Percentiles rank a stretch among this genome's conserved stretches.
Evolutionary conservation across 768 basidiomycete genomes (phyloP).

Genomic region (Russula compacta): DNA sequence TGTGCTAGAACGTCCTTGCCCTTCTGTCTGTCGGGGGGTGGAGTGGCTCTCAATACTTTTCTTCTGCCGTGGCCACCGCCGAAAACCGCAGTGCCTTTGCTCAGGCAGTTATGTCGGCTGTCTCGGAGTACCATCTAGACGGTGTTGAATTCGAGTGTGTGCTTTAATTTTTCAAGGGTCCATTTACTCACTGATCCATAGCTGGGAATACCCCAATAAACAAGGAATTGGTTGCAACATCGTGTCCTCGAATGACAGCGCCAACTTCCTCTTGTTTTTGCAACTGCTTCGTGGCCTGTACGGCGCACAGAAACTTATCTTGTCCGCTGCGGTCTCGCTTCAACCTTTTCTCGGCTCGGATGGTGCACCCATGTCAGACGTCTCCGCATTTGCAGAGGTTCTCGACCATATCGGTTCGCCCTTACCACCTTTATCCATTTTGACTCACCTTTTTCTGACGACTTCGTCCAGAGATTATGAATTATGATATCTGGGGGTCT

Average conservation of each 20-base stretch:
- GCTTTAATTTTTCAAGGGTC: background rate
- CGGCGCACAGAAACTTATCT: background rate
- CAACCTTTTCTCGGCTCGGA: background rate
- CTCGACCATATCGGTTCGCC: constrained; percentile 16
- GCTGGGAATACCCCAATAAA: constrained; percentile 11
- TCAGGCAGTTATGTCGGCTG: background rate
- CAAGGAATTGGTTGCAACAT: constrained; percentile 4
- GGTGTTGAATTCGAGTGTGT: constrained; percentile 16
- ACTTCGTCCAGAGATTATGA: constrained; percentile 7
- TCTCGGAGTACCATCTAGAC: constrained; percentile 6
- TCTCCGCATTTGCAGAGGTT: constrained; percentile 9
- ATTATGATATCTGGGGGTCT: constrained; percentile 18
- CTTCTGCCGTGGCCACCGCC: constrained; percentile 6
- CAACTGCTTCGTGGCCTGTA: background rate
- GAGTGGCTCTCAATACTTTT: constrained; percentile 12
- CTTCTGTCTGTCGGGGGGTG: constrained; percentile 15
- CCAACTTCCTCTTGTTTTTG: constrained; percentile 6
- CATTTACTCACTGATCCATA: background rate
- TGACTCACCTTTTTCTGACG: background rate
- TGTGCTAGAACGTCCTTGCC: constrained; percentile 10
- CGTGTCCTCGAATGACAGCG: background rate
- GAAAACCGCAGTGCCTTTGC: constrained; percentile 15
- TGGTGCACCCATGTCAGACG: background rate
- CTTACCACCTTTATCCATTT: no score
- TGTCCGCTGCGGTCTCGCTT: constrained; percentile 1